phyloP scores from a whole-genome alignment of 1,139 yeast species.

The Geotrichum citri-aurantii region DNA sequence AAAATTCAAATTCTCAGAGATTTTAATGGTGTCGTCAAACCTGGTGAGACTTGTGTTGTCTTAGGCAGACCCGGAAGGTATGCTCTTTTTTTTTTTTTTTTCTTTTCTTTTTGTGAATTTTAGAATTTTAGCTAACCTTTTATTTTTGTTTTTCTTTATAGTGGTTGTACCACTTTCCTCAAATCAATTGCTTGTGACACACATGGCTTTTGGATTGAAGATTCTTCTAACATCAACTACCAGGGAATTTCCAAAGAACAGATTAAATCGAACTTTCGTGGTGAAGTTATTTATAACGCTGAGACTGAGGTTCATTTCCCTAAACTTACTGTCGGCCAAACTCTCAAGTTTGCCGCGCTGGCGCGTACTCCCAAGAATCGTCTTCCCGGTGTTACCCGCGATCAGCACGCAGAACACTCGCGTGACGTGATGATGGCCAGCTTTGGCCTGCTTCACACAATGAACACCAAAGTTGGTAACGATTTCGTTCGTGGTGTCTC shows the following conservation, averaged over 20 bases:
- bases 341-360: conserved; percentile 57
- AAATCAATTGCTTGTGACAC: conserved; percentile 66
- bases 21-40: conserved; percentile 60
- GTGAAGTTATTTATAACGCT: conserved; percentile 68
- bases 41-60: conserved; percentile 73
- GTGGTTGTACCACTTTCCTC: conserved; percentile 70
- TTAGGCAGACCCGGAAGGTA: conserved; percentile 65
- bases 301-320: conserved; percentile 70
- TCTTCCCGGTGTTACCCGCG: conserved; percentile 52
- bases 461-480: conserved; percentile 62
- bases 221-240: conserved; percentile 41
- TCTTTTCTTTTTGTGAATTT: too few relatives aligned
- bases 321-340: conserved; percentile 64
- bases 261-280: conserved; percentile 46
- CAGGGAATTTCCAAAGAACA: conserved; percentile 41
- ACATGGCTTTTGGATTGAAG: conserved; percentile 59
- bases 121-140: too few relatives aligned
- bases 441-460: conserved; percentile 61
- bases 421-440: conserved; percentile 67
- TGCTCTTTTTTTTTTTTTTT: not conserved
- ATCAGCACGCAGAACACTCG: conserved; percentile 53
- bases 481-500: conserved; percentile 73
- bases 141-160: conserved; percentile 36
- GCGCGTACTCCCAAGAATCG: conserved; percentile 64
- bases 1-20: conserved; percentile 55